Evolutionary conservation across 208 protist species (phyloP).

Genomic region (Balamuthia mandrillaris): DNA sequence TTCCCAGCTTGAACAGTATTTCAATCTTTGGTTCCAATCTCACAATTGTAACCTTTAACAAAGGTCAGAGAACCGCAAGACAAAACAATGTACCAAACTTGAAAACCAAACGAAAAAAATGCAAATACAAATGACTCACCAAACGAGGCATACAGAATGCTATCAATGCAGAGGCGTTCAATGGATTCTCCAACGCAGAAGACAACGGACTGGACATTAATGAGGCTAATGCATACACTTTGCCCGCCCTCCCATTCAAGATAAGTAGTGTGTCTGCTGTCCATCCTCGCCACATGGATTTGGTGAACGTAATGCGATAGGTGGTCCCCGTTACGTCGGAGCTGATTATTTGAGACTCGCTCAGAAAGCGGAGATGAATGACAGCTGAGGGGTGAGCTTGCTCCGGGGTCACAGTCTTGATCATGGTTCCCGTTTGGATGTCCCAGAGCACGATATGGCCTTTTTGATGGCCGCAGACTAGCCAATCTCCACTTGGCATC

Average conservation of each 20-base stretch:
- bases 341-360: background rate
- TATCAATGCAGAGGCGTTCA: background rate
- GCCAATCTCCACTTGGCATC: background rate
- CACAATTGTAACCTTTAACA: too few relatives aligned
- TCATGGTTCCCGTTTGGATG: background rate
- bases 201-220: constrained; percentile 8
- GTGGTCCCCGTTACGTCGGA: background rate
- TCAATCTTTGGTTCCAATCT: too few relatives aligned
- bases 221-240: background rate
- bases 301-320: background rate
- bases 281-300: constrained; percentile 30
- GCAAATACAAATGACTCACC: too few relatives aligned
- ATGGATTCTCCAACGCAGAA: background rate
- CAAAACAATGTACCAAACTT: too few relatives aligned
- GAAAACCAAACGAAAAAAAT: too few relatives aligned
- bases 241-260: background rate
- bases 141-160: background rate
- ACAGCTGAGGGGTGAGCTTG: background rate
- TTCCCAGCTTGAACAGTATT: too few relatives aligned
- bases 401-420: constrained; percentile 11
- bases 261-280: background rate
- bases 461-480: constrained; percentile 20
- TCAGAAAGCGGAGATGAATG: constrained; percentile 15
- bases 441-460: constrained; percentile 37
- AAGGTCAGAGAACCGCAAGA: too few relatives aligned